These are phyloP conservation scores for Gracilaria vermiculophylla DNA, from an alignment of 23 red algal species.

Conservation along the genomic window DNA sequence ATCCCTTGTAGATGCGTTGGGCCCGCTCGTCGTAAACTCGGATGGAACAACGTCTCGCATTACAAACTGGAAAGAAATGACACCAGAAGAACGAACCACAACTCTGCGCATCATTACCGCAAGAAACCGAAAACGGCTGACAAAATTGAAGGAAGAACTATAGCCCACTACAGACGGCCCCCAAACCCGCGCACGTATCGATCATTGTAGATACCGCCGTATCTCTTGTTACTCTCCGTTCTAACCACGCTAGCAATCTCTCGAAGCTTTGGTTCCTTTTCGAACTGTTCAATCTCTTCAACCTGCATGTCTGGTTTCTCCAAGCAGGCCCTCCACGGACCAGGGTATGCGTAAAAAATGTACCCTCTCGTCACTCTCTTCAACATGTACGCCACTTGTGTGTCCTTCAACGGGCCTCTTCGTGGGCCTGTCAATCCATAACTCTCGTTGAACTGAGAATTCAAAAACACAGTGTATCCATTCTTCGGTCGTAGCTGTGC, in stretches of 20 bases:
- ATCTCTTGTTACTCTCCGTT: slow-evolving; percentile 50
- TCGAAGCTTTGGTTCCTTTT: slow-evolving; percentile 50
- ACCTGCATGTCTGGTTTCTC: slow-evolving; percentile 57
- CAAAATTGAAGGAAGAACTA: slow-evolving; percentile 38
- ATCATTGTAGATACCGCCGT: slow-evolving; percentile 77
- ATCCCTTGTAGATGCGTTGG: slow-evolving; percentile 20
- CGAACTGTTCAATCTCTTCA: slow-evolving; percentile 43
- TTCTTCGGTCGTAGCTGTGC: slow-evolving; percentile 27
- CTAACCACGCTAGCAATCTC: slow-evolving; percentile 59
- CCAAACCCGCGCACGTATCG: slow-evolving; percentile 78
- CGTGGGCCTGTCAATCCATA: slow-evolving; percentile 75
- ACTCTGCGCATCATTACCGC: slow-evolving; percentile 28
- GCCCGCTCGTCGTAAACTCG: slow-evolving; percentile 53
- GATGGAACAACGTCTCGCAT: slow-evolving; percentile 57
- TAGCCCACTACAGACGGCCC: slow-evolving; percentile 41
- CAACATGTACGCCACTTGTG: slow-evolving; percentile 61
- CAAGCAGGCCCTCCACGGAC: slow-evolving; percentile 60
- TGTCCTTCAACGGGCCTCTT: slow-evolving; percentile 46
- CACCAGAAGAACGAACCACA: slow-evolving; percentile 6
- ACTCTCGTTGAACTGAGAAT: slow-evolving; percentile 74
- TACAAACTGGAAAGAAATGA: slow-evolving; percentile 59
- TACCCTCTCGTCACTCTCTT: slow-evolving; percentile 79
- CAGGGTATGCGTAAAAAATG: slow-evolving; percentile 41
- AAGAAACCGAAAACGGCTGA: slow-evolving; percentile 41
- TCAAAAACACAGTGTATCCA: slow-evolving; percentile 59